A percentile compares a stretch with the other conserved stretches of the same genome.
Evolutionary conservation across 495 filamentous ascomycete species (phyloP).

Genomic region (Penicillium mononematosum): DNA sequence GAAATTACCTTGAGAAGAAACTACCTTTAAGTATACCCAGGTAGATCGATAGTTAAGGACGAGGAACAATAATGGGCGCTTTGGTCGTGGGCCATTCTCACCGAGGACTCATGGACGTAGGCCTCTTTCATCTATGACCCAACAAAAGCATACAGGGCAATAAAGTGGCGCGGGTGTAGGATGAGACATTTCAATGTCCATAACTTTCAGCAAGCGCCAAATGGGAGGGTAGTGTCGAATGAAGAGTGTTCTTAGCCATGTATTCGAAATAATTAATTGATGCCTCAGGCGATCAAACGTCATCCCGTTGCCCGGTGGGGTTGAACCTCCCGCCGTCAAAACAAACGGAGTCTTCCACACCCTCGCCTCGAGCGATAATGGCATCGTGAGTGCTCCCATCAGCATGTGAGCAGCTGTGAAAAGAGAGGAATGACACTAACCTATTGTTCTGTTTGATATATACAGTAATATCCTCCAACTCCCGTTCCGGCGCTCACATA

Average conservation of each 20-base stretch:
- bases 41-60: too few relatives aligned
- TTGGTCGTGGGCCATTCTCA: too few relatives aligned
- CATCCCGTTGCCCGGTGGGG: constrained; percentile 43
- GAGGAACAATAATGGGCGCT: too few relatives aligned
- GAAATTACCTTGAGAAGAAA: too few relatives aligned
- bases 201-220: background rate
- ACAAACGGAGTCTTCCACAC: constrained; percentile 33
- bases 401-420: background rate
- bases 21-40: too few relatives aligned
- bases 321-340: constrained; percentile 31
- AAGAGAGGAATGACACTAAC: background rate
- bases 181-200: background rate
- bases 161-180: background rate
- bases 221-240: background rate
- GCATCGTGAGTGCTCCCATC: constrained; percentile 39
- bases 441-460: background rate
- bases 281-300: constrained; percentile 36
- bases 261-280: background rate
- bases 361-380: constrained; percentile 33
- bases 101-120: too few relatives aligned
- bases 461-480: constrained; percentile 58
- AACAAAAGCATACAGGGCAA: too few relatives aligned
- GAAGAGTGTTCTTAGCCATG: background rate
- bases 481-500: constrained; percentile 82
- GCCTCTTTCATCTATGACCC: too few relatives aligned